phyloP scores from a whole-genome alignment of 495 filamentous ascomycete species.

The Talaromyces thailandensis region DNA sequence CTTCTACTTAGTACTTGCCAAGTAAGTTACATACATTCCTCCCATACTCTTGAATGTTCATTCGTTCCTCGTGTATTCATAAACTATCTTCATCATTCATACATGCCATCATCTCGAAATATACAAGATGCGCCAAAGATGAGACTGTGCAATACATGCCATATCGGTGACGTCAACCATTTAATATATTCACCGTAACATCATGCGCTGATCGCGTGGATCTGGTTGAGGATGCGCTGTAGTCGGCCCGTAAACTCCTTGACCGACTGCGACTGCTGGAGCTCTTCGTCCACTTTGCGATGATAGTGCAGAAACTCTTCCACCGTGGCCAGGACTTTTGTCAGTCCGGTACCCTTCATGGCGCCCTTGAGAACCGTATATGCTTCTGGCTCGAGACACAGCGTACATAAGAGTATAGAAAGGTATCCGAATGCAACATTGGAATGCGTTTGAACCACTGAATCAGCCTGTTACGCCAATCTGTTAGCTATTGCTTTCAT shows the following conservation, averaged over 20 bases:
- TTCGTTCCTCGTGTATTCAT: not conserved
- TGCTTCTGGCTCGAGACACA: constrained; percentile 54
- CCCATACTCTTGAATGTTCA: too few relatives aligned
- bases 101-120: not conserved
- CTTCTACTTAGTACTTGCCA: too few relatives aligned
- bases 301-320: constrained; percentile 79
- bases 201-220: constrained; percentile 15
- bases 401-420: constrained; percentile 70
- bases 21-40: too few relatives aligned
- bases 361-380: constrained; percentile 37
- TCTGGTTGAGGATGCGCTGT: constrained; percentile 33
- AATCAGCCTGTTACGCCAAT: constrained; percentile 56
- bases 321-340: constrained; percentile 62
- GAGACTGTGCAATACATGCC: not conserved
- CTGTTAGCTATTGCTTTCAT: constrained; percentile 4
- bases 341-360: constrained; percentile 51
- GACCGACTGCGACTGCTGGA: constrained; percentile 18
- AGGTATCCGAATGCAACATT: constrained; percentile 91
- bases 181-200: not conserved
- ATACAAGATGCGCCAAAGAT: not conserved
- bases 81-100: not conserved
- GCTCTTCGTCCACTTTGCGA: constrained; percentile 55
- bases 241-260: constrained; percentile 51
- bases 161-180: not conserved
- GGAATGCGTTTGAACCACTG: constrained; percentile 69